Evolutionary conservation across 148 eudicot genomes (phyloP).

Genomic region (Fallopia convolvulus): DNA sequence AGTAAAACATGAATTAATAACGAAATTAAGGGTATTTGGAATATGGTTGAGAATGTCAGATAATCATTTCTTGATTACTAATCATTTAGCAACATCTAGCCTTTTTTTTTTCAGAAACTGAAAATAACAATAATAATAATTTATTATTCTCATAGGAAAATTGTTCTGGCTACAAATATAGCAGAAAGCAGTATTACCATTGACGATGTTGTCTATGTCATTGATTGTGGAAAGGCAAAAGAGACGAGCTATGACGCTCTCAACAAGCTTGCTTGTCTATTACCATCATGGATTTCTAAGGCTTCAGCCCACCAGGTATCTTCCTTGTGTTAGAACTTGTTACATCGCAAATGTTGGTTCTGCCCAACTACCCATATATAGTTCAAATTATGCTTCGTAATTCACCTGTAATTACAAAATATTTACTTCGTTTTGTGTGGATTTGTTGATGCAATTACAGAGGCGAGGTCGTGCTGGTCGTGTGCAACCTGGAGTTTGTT

Average conservation of each 20-base stretch:
- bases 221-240: conserved; percentile 97
- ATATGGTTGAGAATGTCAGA: neutral
- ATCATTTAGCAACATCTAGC: neutral
- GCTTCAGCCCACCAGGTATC: conserved; percentile 99
- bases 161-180: conserved; percentile 91
- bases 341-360: neutral
- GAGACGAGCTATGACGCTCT: conserved; percentile 98
- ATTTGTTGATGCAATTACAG: conserved; percentile 27
- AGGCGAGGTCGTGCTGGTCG: conserved; percentile 99
- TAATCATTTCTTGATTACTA: neutral
- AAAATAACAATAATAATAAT: neutral
- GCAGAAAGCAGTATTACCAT: conserved; percentile 98
- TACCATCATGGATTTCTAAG: conserved; percentile 98
- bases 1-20: neutral
- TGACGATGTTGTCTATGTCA: conserved; percentile 90
- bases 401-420: neutral
- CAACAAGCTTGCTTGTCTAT: conserved; percentile 88
- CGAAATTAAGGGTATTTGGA: neutral
- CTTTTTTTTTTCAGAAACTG: neutral
- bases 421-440: neutral
- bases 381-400: neutral
- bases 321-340: neutral
- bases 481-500: conserved; percentile 93
- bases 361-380: neutral
- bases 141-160: conserved; percentile 49